These are phyloP conservation scores for Tolypocladium tropicale DNA, from an alignment of 2,329 filamentous ascomycete genomes.

Conservation along the genomic window DNA sequence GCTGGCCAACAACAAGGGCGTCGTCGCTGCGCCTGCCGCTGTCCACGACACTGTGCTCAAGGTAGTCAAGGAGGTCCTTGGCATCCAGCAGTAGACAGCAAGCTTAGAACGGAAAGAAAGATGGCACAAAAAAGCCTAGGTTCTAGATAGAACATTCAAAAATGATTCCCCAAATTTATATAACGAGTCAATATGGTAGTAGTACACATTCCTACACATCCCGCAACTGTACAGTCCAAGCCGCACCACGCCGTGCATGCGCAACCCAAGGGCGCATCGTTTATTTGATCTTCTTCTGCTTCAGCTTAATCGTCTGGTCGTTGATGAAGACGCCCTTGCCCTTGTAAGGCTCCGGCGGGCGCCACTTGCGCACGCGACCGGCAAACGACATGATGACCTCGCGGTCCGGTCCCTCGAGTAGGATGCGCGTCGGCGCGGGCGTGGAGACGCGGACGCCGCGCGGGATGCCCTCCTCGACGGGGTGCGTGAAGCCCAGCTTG, in stretches of 20 bases:
- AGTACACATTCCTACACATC: background rate
- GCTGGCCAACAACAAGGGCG: conserved; percentile 81
- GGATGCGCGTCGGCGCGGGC: conserved; percentile 81
- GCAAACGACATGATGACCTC: conserved; percentile 86
- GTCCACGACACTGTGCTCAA: conserved; percentile 69
- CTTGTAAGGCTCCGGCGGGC: conserved; percentile 94
- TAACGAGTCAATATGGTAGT: conserved; percentile 4
- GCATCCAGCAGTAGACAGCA: conserved; percentile 16
- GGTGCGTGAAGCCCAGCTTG: conserved; percentile 95
- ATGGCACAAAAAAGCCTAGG: background rate
- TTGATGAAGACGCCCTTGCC: conserved; percentile 99
- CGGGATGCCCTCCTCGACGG: conserved; percentile 81
- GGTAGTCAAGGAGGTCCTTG: conserved; percentile 72
- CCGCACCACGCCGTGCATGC: background rate
- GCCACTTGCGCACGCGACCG: conserved; percentile 78
- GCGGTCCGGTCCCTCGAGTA: conserved; percentile 81
- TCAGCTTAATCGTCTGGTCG: conserved; percentile 93
- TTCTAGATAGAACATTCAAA: background rate
- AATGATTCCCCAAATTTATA: background rate
- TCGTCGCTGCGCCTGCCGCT: conserved; percentile 73
- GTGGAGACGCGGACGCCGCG: conserved; percentile 74
- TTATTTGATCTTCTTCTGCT: conserved; percentile 95
- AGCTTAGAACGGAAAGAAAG: background rate
- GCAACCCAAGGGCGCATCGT: conserved; percentile 4
- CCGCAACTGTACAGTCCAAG: background rate